Evolutionary conservation across 495 filamentous ascomycete genomes (phyloP), one percentile per base, ranked within the genome.

Genomic region (Penicillium verhagenii): DNA sequence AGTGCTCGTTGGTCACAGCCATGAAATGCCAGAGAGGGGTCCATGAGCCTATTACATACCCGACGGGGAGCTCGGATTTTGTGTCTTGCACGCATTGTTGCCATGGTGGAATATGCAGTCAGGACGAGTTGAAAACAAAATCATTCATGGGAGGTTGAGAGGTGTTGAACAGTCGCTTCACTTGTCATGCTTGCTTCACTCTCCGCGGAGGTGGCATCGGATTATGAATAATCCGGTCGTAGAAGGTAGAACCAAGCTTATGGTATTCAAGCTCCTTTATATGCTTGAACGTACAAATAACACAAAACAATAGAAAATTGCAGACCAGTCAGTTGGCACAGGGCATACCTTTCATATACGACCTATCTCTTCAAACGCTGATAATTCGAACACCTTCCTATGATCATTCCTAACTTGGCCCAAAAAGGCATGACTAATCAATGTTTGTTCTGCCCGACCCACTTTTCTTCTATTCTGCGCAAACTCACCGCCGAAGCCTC

Each of bases 1-100:
- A 25, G 19, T 38, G 20, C 31, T 31, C 14, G 20, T 13, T 2
- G 1, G 4, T 16, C 4, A 25, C 13, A 35, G 33, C 14, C 33
- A 35, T 14, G 23, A 16, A 45, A n/a, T 24, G 23, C 26, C 23
- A 45, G 21, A 26, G 42, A 45, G 42, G 20, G 42, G 42, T 24
- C 18, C 23, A 45, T 38, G 20, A 23, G 42, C 14, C 18, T 14
- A 45, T 38, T 26, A 53, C 60, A 3, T 79, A 91, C 89, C 67
- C 83, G 77, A 57, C 86, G 75, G 48, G 89, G 89, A 63, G 88
- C 86, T 52, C 87, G 74, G 52, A 92, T 91, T 65, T 82, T 88
- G 38, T 84, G 80, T 52, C 85, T 73, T 24, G 84, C 83, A 68
- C 86, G 77, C 56, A 86, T 82, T 23, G 82, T 74, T 59, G 84